Percentiles rank a stretch among this genome's conserved stretches.
Conservation (phyloP, 805 yeast species). For the Nakazawaea populi region DNA sequence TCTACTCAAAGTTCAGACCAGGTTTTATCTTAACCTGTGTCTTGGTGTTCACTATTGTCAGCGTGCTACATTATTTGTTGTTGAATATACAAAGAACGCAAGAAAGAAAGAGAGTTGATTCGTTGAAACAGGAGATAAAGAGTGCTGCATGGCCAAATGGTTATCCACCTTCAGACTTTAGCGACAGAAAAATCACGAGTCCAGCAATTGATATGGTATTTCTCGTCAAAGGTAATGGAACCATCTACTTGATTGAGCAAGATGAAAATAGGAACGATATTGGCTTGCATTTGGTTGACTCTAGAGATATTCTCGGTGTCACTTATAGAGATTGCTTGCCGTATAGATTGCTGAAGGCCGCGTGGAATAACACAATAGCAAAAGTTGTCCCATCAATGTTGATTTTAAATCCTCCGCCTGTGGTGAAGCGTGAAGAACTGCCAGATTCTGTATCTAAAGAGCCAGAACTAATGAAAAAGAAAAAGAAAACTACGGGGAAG, state of each 20-base stretch:
- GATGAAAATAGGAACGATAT: constrained; percentile 21
- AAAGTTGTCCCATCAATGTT: constrained; percentile 17
- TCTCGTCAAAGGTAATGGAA: constrained; percentile 50
- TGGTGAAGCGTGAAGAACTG: constrained; percentile 12
- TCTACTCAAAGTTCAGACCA: constrained; percentile 64
- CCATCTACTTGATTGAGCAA: constrained; percentile 46
- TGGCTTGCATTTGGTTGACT: constrained; percentile 32
- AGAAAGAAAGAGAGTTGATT: constrained; percentile 49
- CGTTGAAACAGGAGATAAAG: constrained; percentile 46
- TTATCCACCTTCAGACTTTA: constrained; percentile 42
- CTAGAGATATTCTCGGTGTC: constrained; percentile 35
- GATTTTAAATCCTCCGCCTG: constrained; percentile 2
- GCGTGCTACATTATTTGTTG: constrained; percentile 53
- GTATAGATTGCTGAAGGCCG: constrained; percentile 31
- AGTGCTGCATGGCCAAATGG: constrained; percentile 45
- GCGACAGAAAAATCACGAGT: constrained; percentile 35
- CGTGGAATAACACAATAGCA: constrained; percentile 44
- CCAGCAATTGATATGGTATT: constrained; percentile 44
- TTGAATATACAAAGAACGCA: constrained; percentile 49
- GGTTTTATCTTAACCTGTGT: constrained; percentile 45
- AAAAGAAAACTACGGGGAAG: constrained; percentile 32
- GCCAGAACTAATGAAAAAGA: constrained; percentile 20
- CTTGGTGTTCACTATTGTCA: constrained; percentile 44
- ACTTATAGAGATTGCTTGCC: constrained; percentile 43
- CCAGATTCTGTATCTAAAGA: constrained; percentile 1